phyloP scores from a whole-genome alignment of 2,329 filamentous ascomycete species.

The Ophioceras dolichostomum region DNA sequence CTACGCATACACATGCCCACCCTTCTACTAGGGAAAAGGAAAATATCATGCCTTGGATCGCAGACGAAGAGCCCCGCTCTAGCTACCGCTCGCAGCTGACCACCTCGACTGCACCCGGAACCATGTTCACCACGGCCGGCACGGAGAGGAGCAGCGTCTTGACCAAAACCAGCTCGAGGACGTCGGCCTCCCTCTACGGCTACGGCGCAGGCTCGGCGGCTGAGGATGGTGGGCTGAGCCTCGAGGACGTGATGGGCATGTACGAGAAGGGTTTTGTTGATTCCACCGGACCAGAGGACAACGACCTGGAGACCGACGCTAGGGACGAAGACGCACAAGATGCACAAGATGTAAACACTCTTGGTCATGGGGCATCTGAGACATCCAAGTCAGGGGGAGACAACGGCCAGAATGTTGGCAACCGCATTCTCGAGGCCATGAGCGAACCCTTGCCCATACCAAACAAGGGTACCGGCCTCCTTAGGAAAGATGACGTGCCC shows the following conservation, averaged over 20 bases:
- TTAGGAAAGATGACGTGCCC: too few relatives aligned
- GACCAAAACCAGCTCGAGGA: constrained; percentile 67
- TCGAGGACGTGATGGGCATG: constrained; percentile 60
- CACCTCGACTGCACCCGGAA: constrained; percentile 44
- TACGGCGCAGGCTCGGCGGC: constrained; percentile 10
- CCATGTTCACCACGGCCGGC: constrained; percentile 28
- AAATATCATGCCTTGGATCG: constrained; percentile 37
- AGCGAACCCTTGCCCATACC: constrained; percentile 19
- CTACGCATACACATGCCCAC: constrained; percentile 9
- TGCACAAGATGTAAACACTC: constrained; percentile 16
- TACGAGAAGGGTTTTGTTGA: constrained; percentile 52
- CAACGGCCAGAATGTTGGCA: constrained; percentile 15
- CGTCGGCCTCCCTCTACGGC: constrained; percentile 36
- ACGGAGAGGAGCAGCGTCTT: constrained; percentile 75
- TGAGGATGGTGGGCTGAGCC: constrained; percentile 43
- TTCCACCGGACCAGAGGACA: constrained; percentile 31
- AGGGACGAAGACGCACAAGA: too few relatives aligned
- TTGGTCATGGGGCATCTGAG: constrained; percentile 13
- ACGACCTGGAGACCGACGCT: constrained; percentile 17
- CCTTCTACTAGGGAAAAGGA: too few relatives aligned
- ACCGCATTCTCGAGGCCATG: constrained; percentile 26
- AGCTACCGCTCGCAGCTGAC: constrained; percentile 46
- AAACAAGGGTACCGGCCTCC: constrained; percentile 8
- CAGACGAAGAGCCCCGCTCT: constrained; percentile 38
- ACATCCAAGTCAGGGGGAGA: constrained; percentile 25